Percentiles rank a stretch among this genome's conserved stretches.
Conservation (phyloP, 2,329 filamentous ascomycete species). For the Claviceps sp. region DNA sequence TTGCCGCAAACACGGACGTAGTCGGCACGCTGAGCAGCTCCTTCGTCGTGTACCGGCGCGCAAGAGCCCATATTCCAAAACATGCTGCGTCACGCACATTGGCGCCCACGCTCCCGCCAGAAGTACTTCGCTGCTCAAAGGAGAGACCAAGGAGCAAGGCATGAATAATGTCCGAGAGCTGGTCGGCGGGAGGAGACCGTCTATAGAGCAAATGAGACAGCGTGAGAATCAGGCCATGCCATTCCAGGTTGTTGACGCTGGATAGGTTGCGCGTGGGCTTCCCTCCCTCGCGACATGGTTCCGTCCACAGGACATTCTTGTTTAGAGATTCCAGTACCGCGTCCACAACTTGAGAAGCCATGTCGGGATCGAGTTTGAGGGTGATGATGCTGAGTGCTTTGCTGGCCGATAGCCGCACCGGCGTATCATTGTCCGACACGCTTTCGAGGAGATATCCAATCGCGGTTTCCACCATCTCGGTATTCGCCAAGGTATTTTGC, state of each 20-base stretch:
- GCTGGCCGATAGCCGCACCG: conserved; percentile 78
- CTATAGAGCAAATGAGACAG: conserved; percentile 78
- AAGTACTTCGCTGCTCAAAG: conserved; percentile 79
- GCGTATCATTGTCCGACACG: conserved; percentile 77
- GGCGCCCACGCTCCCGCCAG: conserved; percentile 72
- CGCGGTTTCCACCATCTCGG: conserved; percentile 58
- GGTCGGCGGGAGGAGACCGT: conserved; percentile 58
- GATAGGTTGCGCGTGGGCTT: conserved; percentile 46
- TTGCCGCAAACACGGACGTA: conserved; percentile 28
- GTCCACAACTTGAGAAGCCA: conserved; percentile 79
- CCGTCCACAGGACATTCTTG: conserved; percentile 41
- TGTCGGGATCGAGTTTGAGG: conserved; percentile 61
- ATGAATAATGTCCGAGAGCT: conserved; percentile 61
- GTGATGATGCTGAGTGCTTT: conserved; percentile 85
- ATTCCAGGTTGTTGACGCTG: conserved; percentile 67
- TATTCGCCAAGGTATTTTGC: conserved; percentile 24
- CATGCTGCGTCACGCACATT: conserved; percentile 92
- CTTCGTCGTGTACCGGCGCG: conserved; percentile 68
- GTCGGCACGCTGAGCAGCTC: conserved; percentile 57
- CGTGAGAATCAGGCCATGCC: conserved; percentile 87
- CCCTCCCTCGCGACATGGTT: conserved; percentile 20
- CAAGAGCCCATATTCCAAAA: conserved; percentile 89
- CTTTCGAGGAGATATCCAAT: conserved; percentile 71
- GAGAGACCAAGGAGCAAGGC: conserved; percentile 66
- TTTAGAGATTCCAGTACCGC: conserved; percentile 63